phyloP scores from a whole-genome alignment of 2,329 filamentous ascomycete species.

The Cladorrhinum sp. region DNA sequence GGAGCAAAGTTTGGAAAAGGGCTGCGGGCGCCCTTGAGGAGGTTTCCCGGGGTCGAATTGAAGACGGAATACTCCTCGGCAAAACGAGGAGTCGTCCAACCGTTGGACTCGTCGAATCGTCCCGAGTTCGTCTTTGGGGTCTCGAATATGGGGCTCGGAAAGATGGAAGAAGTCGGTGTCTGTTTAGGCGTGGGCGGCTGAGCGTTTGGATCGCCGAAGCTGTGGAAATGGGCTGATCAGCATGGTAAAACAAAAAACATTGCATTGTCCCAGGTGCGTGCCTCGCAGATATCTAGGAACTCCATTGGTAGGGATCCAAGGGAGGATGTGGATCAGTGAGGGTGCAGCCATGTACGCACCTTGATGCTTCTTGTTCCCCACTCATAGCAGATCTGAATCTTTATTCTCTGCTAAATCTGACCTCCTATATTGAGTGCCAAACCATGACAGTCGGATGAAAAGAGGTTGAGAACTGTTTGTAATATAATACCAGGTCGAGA shows the following conservation, averaged over 20 bases:
- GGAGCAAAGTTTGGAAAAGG: conserved; percentile 45
- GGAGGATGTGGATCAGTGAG: conserved; percentile 1
- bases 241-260: conserved; percentile 22
- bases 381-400: conserved; percentile 55
- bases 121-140: conserved; percentile 51
- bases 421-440: background rate
- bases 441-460: background rate
- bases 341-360: conserved; percentile 34
- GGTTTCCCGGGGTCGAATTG: conserved; percentile 60
- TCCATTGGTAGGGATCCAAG: background rate
- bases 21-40: conserved; percentile 47
- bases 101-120: conserved; percentile 47
- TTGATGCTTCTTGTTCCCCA: conserved; percentile 55
- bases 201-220: conserved; percentile 63
- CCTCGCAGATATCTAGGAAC: conserved; percentile 4
- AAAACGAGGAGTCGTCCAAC: conserved; percentile 57
- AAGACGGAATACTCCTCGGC: conserved; percentile 65
- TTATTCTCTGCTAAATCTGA: conserved; percentile 7
- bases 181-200: conserved; percentile 57
- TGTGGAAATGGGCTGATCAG: conserved; percentile 40
- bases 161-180: conserved; percentile 52
- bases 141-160: conserved; percentile 55
- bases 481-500: background rate
- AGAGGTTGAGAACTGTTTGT: background rate
- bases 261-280: background rate